phyloP scores from a whole-genome alignment of 306 rosid species.

The Elaeagnus macrophylla region DNA sequence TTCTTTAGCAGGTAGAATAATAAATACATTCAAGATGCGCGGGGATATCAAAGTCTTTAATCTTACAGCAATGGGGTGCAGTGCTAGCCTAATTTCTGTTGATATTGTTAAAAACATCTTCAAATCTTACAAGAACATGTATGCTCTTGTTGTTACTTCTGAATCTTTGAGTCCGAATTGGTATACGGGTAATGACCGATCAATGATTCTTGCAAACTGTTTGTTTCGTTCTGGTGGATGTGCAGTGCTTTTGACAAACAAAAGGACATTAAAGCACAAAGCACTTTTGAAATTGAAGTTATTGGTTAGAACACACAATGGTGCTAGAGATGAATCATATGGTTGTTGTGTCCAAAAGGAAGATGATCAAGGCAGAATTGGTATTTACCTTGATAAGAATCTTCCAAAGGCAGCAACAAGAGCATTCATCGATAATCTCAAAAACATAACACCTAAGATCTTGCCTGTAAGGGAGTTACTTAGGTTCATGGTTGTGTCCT shows the following conservation, averaged over 20 bases:
- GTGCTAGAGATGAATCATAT: conserved; percentile 64
- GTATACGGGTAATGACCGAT: conserved; percentile 54
- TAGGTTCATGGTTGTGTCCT: conserved; percentile 11
- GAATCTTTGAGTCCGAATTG: conserved; percentile 63
- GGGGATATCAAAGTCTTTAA: conserved; percentile 48
- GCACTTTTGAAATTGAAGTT: conserved; percentile 58
- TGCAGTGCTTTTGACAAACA: conserved; percentile 64
- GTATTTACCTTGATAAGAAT: conserved; percentile 50
- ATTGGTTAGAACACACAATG: conserved; percentile 52
- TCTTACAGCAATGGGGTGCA: conserved; percentile 77
- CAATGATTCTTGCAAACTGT: conserved; percentile 68
- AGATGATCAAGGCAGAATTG: conserved; percentile 44
- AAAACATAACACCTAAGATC: conserved; percentile 36
- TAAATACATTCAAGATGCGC: conserved; percentile 63
- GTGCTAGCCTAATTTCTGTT: conserved; percentile 57
- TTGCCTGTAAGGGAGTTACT: conserved; percentile 48
- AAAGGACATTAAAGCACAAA: conserved; percentile 17
- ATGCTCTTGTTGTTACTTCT: conserved; percentile 64
- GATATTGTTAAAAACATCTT: conserved; percentile 57
- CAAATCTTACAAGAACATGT: conserved; percentile 25
- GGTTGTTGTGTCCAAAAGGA: conserved; percentile 63
- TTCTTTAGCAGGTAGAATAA: conserved; percentile 52
- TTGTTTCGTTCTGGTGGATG: conserved; percentile 68
- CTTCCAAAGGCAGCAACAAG: conserved; percentile 53
- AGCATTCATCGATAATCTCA: conserved; percentile 51